Evolutionary conservation across 805 yeast genomes (phyloP).

Genomic region (Lachancea waltii): DNA sequence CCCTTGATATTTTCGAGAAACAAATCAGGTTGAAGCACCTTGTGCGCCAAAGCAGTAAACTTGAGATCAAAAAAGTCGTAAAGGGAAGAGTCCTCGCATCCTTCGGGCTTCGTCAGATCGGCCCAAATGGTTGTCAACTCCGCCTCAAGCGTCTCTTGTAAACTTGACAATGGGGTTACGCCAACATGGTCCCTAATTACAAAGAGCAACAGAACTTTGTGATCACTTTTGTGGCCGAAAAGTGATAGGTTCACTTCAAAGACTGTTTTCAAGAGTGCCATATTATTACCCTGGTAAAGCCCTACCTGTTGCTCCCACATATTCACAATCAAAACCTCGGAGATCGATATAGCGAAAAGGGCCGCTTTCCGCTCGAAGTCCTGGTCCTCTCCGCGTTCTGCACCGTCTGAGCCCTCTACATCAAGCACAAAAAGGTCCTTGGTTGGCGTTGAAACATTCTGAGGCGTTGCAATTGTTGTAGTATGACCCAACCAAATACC

Average conservation of each 20-base stretch:
- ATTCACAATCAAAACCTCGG: conserved; percentile 84
- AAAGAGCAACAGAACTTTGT: conserved; percentile 67
- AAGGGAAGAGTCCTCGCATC: conserved; percentile 47
- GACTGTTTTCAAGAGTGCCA: conserved; percentile 92
- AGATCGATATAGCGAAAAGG: conserved; percentile 84
- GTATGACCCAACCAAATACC: conserved; percentile 75
- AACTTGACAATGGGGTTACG: conserved; percentile 68
- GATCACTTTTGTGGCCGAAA: conserved; percentile 58
- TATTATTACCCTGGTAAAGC: conserved; percentile 92
- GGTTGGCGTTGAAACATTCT: conserved; percentile 1
- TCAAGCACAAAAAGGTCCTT: conserved; percentile 71
- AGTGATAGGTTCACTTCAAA: conserved; percentile 89
- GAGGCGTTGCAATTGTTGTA: conserved; percentile 30
- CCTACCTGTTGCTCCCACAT: conserved; percentile 98
- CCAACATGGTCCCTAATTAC: conserved; percentile 93
- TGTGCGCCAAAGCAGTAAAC: conserved; percentile 80
- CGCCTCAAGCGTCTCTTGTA: conserved; percentile 58
- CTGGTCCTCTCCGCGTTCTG: conserved; percentile 97
- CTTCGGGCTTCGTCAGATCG: conserved; percentile 64
- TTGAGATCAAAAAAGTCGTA: conserved; percentile 78
- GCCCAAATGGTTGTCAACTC: conserved; percentile 80
- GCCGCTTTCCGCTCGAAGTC: conserved; percentile 97
- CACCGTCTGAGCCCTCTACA: conserved; percentile 98
- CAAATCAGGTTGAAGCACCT: conserved; percentile 67
- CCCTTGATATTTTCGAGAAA: conserved; percentile 54